Evolutionary conservation across 1,284 basidiomycete genomes (phyloP), one percentile per base, ranked within the genome.

Genomic region (Pyrrhoderma noxium): DNA sequence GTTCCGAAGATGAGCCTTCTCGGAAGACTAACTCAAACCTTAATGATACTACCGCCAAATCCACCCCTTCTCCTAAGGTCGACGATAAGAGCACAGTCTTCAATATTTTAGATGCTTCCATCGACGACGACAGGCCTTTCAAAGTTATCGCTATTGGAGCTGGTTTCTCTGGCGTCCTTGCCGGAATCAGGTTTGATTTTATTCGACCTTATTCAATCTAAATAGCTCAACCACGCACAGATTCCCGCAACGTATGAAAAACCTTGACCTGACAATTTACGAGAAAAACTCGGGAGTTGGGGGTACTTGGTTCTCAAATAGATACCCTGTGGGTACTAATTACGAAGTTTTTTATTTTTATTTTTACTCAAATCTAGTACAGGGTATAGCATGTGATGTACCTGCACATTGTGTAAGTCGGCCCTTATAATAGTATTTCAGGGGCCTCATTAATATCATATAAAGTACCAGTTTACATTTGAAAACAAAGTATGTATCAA

Each of bases 391-490:
- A 16, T 80, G 78, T 57, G 79, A 81, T 58, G 71, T 79, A 18
- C 78, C 77, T 9, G 70, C 77, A 11, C 77, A 79, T 52, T 68
- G 67, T 47, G 75, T 77, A 60, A 53, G 72, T n/a, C n/a, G n/a
- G n/a, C n/a, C 60, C 3, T 19, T 18, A 5, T 5, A 23, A n/a
- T 48, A n/a, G 9, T 45, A 16, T 16, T 41, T 18, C n/a, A n/a
- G n/a, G n/a, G n/a, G n/a, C 23, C 9, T 11, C 16, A 4, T 14
- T 16, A 7, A 27, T 2, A 37, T 11, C 57, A n/a, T n/a, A n/a
- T n/a, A n/a, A n/a, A 82, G 77, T 82, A 82, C 58, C 77, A 79
- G 60, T 66, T 76, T 16, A 76, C 75, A 0, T 83, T 82, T 49
- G 75, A 76, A 52, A 65, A 68, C 11, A 80, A 80, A 56, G 76